These are phyloP conservation scores for Penicillium paradoxum DNA, from an alignment of 495 filamentous ascomycete genomes.

Conservation along the genomic window DNA sequence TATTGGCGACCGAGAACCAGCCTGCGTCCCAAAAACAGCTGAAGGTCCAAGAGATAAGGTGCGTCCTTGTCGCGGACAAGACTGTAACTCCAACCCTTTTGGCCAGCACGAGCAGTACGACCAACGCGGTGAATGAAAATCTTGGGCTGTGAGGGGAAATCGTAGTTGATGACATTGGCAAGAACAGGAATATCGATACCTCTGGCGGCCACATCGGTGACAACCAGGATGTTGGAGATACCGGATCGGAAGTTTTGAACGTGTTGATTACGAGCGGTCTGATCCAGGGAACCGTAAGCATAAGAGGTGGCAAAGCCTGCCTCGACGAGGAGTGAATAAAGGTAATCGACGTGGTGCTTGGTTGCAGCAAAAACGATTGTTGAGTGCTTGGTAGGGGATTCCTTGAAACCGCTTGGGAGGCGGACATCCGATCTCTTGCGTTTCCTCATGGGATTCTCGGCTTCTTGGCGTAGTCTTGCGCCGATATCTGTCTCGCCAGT, in stretches of 20 bases:
- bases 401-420: constrained; percentile 27
- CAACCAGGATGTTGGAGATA: constrained; percentile 84
- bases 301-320: constrained; percentile 87
- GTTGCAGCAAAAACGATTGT: constrained; percentile 94
- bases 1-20: constrained; percentile 60
- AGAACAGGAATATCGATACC: constrained; percentile 97
- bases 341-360: constrained; percentile 97
- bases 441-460: constrained; percentile 55
- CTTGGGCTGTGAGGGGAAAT: constrained; percentile 95
- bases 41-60: constrained; percentile 89
- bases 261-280: constrained; percentile 84
- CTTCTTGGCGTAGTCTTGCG: constrained; percentile 28
- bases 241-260: constrained; percentile 83
- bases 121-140: constrained; percentile 96
- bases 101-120: constrained; percentile 87
- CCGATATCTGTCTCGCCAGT: constrained; percentile 60
- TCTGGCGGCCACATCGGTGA: constrained; percentile 93
- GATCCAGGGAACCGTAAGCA: constrained; percentile 88
- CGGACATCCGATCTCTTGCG: constrained; percentile 55
- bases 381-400: constrained; percentile 57
- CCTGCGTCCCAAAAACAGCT: constrained; percentile 82
- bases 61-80: constrained; percentile 78
- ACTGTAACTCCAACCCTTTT: constrained; percentile 90
- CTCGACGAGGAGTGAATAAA: constrained; percentile 63
- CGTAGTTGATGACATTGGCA: constrained; percentile 97